Percentiles rank a stretch among this genome's conserved stretches.
phyloP scores from a whole-genome alignment of 306 rosid species.

The Malus orientalis region DNA sequence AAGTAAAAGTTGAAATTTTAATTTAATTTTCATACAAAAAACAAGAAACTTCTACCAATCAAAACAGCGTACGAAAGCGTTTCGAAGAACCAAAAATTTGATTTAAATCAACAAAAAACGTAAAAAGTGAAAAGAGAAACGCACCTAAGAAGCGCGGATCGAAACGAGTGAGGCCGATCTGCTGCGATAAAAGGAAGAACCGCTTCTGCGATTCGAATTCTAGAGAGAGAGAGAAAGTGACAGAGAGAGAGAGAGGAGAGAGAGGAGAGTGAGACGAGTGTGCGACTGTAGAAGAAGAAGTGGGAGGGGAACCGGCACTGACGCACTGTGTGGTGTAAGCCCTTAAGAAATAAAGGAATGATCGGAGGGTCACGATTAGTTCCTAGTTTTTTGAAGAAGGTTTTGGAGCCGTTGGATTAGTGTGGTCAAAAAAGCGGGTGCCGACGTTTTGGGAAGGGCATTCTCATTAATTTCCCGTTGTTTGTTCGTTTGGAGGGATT shows the following conservation, averaged over 20 bases:
- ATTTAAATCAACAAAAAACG: background rate
- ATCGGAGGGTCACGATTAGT: conserved; percentile 10
- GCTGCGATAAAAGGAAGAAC: conserved; percentile 5
- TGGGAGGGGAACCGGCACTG: background rate
- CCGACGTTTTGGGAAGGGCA: background rate
- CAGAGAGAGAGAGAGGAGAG: background rate
- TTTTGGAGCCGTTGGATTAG: conserved; percentile 2
- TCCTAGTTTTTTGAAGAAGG: background rate
- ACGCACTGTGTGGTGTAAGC: background rate
- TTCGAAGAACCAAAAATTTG: background rate
- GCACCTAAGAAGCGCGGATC: conserved; percentile 13
- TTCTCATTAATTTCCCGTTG: background rate
- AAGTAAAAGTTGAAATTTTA: background rate
- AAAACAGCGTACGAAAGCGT: background rate
- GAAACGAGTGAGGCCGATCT: conserved; percentile 11
- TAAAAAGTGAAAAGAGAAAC: background rate
- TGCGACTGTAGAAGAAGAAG: background rate
- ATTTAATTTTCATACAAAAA: background rate
- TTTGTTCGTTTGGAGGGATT: background rate
- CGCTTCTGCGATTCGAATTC: background rate
- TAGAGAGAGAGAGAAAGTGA: background rate
- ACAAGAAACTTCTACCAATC: background rate
- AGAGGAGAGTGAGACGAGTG: background rate
- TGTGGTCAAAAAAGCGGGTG: background rate
- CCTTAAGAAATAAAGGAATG: background rate